Evolutionary conservation across 345 rosid species (phyloP).

Genomic region (Linum trigynum): DNA sequence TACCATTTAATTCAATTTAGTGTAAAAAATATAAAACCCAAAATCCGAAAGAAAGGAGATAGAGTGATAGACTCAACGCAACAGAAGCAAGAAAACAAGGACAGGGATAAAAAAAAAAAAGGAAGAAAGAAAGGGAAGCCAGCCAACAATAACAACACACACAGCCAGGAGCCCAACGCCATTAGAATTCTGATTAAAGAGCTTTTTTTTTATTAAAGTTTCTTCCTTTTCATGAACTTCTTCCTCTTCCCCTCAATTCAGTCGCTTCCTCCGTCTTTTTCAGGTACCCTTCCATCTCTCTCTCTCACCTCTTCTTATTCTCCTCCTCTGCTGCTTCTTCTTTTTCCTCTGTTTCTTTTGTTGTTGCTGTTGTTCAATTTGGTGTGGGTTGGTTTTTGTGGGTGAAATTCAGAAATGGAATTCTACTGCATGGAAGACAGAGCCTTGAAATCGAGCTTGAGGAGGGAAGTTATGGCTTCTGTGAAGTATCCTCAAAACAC

Average conservation of each 20-base stretch:
- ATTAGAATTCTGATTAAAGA: too few relatives aligned
- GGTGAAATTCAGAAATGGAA: conserved; percentile 23
- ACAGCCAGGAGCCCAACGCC: neutral
- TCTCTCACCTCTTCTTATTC: too few relatives aligned
- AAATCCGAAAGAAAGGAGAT: too few relatives aligned
- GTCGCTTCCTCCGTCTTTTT: neutral
- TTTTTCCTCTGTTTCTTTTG: neutral
- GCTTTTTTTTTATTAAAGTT: neutral
- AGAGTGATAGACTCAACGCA: too few relatives aligned
- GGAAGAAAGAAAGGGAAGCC: neutral
- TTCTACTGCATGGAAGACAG: conserved; percentile 39
- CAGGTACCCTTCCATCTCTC: neutral
- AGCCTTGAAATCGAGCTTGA: conserved; percentile 50
- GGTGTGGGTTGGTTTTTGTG: neutral
- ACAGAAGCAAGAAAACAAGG: neutral
- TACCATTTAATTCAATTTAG: neutral
- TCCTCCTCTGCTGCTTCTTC: neutral
- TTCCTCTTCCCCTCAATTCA: neutral
- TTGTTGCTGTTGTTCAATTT: neutral
- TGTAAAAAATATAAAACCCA: neutral
- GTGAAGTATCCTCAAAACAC: conserved; percentile 25
- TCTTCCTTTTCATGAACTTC: neutral
- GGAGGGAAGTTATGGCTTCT: conserved; percentile 28
- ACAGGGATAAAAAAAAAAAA: neutral
- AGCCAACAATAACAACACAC: too few relatives aligned